Evolutionary conservation across 805 yeast genomes (phyloP).

Genomic region (Yarrowia sp.): DNA sequence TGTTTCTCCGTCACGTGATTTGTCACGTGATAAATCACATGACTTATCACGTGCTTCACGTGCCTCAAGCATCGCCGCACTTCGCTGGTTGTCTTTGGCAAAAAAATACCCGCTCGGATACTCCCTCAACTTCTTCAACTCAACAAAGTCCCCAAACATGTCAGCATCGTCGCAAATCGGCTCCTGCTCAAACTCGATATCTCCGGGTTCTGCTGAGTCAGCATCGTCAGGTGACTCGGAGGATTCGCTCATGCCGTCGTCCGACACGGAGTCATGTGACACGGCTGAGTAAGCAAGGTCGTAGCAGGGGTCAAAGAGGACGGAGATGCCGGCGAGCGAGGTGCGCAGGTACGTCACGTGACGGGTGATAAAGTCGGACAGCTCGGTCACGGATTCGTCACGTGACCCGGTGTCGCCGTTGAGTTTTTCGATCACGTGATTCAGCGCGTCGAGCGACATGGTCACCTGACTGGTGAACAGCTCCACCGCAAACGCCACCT

Average conservation of each 20-base stretch:
- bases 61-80: not conserved
- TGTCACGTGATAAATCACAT: not conserved
- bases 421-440: slow-evolving; percentile 53
- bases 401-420: not conserved
- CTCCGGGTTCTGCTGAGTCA: slow-evolving; percentile 21
- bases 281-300: slow-evolving; percentile 15
- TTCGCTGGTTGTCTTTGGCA: slow-evolving; percentile 18
- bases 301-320: slow-evolving; percentile 71
- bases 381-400: slow-evolving; percentile 43
- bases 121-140: slow-evolving; percentile 61
- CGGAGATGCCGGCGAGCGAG: slow-evolving; percentile 71
- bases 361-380: slow-evolving; percentile 62
- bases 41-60: not conserved
- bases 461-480: slow-evolving; percentile 60
- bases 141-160: slow-evolving; percentile 40
- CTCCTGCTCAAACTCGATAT: slow-evolving; percentile 32
- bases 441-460: slow-evolving; percentile 42
- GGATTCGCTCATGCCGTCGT: slow-evolving; percentile 48
- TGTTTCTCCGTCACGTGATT: no score
- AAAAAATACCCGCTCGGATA: slow-evolving; percentile 72
- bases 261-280: slow-evolving; percentile 44
- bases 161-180: slow-evolving; percentile 27
- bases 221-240: slow-evolving; percentile 50
- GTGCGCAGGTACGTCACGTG: slow-evolving; percentile 65
- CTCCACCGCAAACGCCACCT: slow-evolving; percentile 66